Evolutionary conservation across 768 basidiomycete genomes (phyloP).

Genomic region (Pleurotus salmoneostramineus): DNA sequence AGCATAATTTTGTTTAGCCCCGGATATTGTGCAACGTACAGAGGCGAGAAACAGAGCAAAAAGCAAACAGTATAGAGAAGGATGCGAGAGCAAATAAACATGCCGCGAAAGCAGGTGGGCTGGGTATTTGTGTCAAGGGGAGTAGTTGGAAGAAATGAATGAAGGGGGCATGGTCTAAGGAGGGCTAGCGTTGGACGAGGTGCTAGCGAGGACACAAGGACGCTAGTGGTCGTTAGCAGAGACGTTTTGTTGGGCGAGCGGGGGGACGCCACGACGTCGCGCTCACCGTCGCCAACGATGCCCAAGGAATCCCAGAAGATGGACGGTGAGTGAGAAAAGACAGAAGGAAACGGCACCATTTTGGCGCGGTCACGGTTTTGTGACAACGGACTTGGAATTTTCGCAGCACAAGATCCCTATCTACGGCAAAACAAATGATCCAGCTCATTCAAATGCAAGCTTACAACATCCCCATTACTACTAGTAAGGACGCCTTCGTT

Average conservation of each 20-base stretch:
- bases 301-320: too few species aligned
- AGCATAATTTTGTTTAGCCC: not conserved
- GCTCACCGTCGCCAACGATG: not conserved
- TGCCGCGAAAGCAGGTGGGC: not conserved
- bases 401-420: too few species aligned
- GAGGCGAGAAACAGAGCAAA: conserved; percentile 6
- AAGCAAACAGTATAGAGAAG: conserved; percentile 4
- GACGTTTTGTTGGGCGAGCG: not conserved
- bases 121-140: not conserved
- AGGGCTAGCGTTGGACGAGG: not conserved
- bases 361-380: too few species aligned
- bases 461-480: too few species aligned
- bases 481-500: too few species aligned
- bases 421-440: too few species aligned
- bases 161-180: conserved; percentile 3
- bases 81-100: not conserved
- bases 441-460: too few species aligned
- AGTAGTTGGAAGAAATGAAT: not conserved
- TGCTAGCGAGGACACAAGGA: not conserved
- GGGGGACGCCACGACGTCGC: not conserved
- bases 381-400: too few species aligned
- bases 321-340: too few species aligned
- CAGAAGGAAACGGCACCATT: too few species aligned
- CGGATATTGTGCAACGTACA: conserved; percentile 1
- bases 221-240: not conserved